Conservation (phyloP, 2,329 filamentous ascomycete species). For the Karstenula rhodostoma region DNA sequence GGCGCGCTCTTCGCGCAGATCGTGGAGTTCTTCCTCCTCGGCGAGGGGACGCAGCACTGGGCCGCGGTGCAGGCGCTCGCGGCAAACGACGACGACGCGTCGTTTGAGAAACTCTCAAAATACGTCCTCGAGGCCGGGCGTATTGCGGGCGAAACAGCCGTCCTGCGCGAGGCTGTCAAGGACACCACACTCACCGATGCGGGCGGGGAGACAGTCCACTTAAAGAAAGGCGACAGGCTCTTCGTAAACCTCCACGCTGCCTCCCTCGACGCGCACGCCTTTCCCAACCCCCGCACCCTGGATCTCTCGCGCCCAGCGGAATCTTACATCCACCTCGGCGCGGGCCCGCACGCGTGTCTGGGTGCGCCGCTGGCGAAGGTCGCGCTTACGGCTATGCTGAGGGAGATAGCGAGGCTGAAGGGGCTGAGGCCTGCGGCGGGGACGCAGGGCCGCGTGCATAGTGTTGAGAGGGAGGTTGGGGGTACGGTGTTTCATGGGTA, state of each 20-base stretch:
- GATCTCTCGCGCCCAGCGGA: constrained; percentile 51
- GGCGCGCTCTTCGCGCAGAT: constrained; percentile 66
- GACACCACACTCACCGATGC: constrained; percentile 46
- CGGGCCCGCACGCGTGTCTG: constrained; percentile 54
- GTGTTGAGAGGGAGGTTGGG: constrained; percentile 37
- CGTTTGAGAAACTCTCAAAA: constrained; percentile 59
- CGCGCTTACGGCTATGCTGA: constrained; percentile 56
- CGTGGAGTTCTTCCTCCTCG: constrained; percentile 64
- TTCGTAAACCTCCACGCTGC: constrained; percentile 55
- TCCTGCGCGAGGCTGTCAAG: constrained; percentile 48
- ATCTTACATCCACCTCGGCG: constrained; percentile 55
- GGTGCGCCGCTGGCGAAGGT: constrained; percentile 54
- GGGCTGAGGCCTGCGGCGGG: constrained; percentile 51
- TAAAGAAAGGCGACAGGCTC: constrained; percentile 51
- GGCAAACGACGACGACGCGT: constrained; percentile 51
- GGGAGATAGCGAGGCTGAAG: constrained; percentile 52
- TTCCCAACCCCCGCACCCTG: constrained; percentile 52
- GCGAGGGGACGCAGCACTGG: constrained; percentile 58
- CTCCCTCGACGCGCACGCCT: constrained; percentile 51
- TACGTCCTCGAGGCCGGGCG: constrained; percentile 59
- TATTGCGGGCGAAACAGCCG: constrained; percentile 54
- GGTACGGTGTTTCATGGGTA: constrained; percentile 53
- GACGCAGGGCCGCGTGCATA: constrained; percentile 52
- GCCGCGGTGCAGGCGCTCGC: constrained; percentile 59
- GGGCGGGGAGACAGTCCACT: constrained; percentile 34